Evolutionary conservation across 768 basidiomycete genomes (phyloP), one percentile per base, ranked within the genome.

Genomic region (Cystofilobasidium bisporidii): DNA sequence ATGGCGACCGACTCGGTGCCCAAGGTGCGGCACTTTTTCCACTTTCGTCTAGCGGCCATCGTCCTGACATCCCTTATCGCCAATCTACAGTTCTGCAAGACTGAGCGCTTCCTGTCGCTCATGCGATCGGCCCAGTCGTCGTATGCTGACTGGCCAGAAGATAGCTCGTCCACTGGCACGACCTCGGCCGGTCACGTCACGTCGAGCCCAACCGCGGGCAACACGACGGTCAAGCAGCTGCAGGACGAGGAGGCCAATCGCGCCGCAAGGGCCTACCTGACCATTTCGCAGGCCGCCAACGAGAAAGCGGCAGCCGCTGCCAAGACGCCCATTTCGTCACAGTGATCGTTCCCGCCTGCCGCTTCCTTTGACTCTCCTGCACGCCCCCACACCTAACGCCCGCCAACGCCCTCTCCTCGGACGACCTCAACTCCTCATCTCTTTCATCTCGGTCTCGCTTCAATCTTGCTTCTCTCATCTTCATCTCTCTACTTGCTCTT

Each of bases 1-100:
- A 94, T 99, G 89, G 92, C 96, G 22, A 94, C 93, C 65, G 96
- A 99, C 77, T 97, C 94, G 10, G 87, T 99, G n/a, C 96, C 96
- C 18, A 94, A 94, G 83, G 76, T 74, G 67, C 63, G 28, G n/a
- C 26, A 12, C 22, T 32, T 33, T n/a, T 28, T 45, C 28, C 28
- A 1, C 18, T 41, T 28, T 40, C 14, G 22, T 36, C 30, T 15
- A 8, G 14, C 26, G 4, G 8, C 38, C 20, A n/a, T n/a, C n/a
- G n/a, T n/a, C n/a, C n/a, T n/a, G n/a, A n/a, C n/a, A n/a, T n/a
- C 38, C 56, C 9, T 17, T 58, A 26, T 18, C 26, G 20, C 38
- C 24, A 9, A 17, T n/a, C n/a, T n/a, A 8, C 63, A 75, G 76
- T 76, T 77, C 63, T 74, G 73, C 71, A 77, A 77, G 69, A 77